A percentile compares a stretch with the other conserved stretches of the same genome.
These are phyloP conservation scores for Jamesozyma lodderae DNA, from an alignment of 805 yeast genomes.

Conservation along the genomic window DNA sequence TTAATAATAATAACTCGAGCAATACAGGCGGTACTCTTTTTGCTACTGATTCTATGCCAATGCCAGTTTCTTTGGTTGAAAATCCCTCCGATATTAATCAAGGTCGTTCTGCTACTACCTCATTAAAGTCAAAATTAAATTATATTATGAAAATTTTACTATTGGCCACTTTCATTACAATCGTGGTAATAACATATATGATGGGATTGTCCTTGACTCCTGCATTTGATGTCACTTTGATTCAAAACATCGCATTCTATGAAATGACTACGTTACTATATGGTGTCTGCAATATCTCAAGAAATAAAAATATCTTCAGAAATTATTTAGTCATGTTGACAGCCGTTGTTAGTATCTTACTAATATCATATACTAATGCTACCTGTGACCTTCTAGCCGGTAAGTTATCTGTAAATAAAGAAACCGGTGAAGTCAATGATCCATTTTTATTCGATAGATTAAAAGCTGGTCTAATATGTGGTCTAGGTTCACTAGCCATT, in stretches of 20 bases:
- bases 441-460: conserved; percentile 31
- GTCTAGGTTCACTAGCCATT: conserved; percentile 24
- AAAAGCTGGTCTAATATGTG: conserved; percentile 28
- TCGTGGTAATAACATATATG: conserved; percentile 17
- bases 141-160: conserved; percentile 12
- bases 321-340: conserved; percentile 24
- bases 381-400: conserved; percentile 28
- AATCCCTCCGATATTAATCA: no score
- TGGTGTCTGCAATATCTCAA: conserved; percentile 25
- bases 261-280: conserved; percentile 28
- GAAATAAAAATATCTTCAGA: conserved; percentile 19
- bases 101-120: background rate
- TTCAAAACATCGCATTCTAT: conserved; percentile 26
- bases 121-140: background rate
- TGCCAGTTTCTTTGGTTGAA: no score
- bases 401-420: conserved; percentile 25
- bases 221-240: conserved; percentile 26
- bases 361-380: conserved; percentile 28
- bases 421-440: conserved; percentile 29
- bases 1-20: background rate
- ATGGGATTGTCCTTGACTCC: conserved; percentile 24
- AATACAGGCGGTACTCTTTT: background rate
- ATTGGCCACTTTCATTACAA: conserved; percentile 14
- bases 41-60: background rate
- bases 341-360: conserved; percentile 22